Evolutionary conservation across 345 rosid genomes (phyloP).

Genomic region (Salix exigua): DNA sequence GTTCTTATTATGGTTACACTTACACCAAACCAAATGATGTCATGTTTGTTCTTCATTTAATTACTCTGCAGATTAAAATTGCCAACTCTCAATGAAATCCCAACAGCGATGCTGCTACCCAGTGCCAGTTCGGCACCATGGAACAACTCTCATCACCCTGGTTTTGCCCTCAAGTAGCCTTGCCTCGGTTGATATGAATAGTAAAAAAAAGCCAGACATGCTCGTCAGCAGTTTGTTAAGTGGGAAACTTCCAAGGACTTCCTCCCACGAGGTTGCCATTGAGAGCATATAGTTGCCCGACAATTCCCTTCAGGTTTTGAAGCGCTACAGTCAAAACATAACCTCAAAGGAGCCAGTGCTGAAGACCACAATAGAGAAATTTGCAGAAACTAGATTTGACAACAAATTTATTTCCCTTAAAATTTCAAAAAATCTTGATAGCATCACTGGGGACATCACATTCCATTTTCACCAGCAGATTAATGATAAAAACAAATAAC

Average conservation of each 20-base stretch:
- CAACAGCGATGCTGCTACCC: not conserved
- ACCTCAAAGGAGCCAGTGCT: not conserved
- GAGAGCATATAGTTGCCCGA: not conserved
- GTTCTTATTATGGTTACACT: not conserved
- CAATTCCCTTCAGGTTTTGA: not conserved
- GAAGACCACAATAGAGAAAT: not conserved
- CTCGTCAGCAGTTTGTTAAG: not conserved
- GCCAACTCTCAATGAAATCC: not conserved
- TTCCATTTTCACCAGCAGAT: not conserved
- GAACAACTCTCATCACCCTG: not conserved
- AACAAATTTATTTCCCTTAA: not conserved
- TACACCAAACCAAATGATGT: too few species aligned
- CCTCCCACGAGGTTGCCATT: not conserved
- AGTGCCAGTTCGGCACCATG: not conserved
- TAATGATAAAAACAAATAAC: not conserved
- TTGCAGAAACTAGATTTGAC: not conserved
- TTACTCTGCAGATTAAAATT: not conserved
- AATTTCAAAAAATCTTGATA: not conserved
- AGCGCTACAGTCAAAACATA: not conserved
- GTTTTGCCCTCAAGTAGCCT: not conserved
- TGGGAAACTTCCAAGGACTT: not conserved
- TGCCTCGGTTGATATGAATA: not conserved
- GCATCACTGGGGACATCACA: not conserved
- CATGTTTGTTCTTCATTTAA: not conserved
- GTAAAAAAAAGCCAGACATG: not conserved